A percentile compares a stretch with the other conserved stretches of the same genome.
Conservation (phyloP, 1,284 basidiomycete species). For the Heterobasidion annosum region DNA sequence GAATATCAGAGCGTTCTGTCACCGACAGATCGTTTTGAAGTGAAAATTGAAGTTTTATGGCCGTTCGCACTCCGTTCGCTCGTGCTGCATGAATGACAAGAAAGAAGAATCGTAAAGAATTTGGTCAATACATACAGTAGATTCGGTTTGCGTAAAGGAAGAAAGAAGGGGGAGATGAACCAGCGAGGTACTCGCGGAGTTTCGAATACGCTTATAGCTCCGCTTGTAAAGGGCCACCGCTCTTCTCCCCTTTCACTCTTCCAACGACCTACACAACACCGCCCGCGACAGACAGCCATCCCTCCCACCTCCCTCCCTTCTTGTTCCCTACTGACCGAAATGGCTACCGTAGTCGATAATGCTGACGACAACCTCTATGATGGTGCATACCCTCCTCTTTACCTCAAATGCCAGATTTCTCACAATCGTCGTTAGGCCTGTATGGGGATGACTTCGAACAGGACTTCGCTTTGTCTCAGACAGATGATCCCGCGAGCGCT, state of each 20-base stretch:
- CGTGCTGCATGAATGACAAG: too few species aligned
- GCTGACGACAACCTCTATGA: constrained; percentile 14
- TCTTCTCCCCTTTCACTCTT: neutral
- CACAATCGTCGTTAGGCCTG: constrained; percentile 21
- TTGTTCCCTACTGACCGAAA: neutral
- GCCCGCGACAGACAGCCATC: neutral
- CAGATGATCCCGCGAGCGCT: constrained; percentile 16
- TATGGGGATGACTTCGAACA: constrained; percentile 28
- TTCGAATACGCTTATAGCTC: neutral
- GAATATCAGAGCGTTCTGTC: too few species aligned
- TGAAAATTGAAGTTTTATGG: too few species aligned
- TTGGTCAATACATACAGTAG: too few species aligned
- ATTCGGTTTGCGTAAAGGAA: too few species aligned
- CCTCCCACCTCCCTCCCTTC: neutral
- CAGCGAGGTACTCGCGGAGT: neutral
- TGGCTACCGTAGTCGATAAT: constrained; percentile 9
- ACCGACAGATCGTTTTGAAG: too few species aligned
- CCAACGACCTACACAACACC: neutral
- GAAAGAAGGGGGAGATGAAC: too few species aligned
- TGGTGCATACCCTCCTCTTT: constrained; percentile 1
- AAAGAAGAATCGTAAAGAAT: too few species aligned
- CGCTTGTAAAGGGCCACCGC: neutral
- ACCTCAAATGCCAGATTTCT: neutral
- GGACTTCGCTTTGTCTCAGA: constrained; percentile 25
- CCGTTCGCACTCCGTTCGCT: too few species aligned